Conservation (phyloP, 129 eudicot species). For the Centaurea solstitialis region DNA sequence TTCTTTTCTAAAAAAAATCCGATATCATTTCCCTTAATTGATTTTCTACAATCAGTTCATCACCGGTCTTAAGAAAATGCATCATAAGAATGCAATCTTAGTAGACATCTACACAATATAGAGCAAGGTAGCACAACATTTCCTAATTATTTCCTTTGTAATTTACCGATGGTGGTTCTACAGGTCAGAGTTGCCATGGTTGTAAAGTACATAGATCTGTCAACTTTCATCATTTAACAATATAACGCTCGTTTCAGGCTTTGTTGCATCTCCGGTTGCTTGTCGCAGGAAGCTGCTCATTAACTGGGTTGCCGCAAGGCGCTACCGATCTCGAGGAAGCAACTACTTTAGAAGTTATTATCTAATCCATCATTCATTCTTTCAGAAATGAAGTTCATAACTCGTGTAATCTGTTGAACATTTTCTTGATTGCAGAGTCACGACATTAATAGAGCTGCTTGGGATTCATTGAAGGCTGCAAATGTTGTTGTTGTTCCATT, state of each 20-base stretch:
- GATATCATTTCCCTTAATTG: too few species aligned
- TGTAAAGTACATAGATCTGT: slow-evolving; percentile 88
- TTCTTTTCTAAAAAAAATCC: too few species aligned
- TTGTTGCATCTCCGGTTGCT: slow-evolving; percentile 86
- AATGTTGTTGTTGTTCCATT: slow-evolving; percentile 87
- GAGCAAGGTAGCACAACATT: too few species aligned
- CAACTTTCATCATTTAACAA: not conserved
- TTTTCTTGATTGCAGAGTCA: slow-evolving; percentile 64
- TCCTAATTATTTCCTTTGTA: not conserved
- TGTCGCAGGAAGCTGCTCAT: slow-evolving; percentile 69
- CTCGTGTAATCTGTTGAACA: not conserved
- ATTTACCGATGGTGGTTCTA: slow-evolving; percentile 4
- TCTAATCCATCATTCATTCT: slow-evolving; percentile 25
- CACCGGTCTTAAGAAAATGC: too few species aligned
- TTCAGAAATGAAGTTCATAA: not conserved
- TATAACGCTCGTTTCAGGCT: slow-evolving; percentile 59
- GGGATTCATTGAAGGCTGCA: slow-evolving; percentile 80
- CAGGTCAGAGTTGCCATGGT: slow-evolving; percentile 98
- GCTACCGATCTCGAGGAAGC: slow-evolving; percentile 89
- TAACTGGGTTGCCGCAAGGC: slow-evolving; percentile 86
- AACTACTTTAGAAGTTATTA: slow-evolving; percentile 65
- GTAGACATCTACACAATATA: too few species aligned
- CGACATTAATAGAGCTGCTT: slow-evolving; percentile 60
- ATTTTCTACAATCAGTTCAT: too few species aligned
- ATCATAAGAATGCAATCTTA: too few species aligned